A percentile compares a stretch with the other conserved stretches of the same genome.
These are phyloP conservation scores for Penicillium vulpinum DNA, from an alignment of 2,329 filamentous ascomycete species.

Conservation along the genomic window DNA sequence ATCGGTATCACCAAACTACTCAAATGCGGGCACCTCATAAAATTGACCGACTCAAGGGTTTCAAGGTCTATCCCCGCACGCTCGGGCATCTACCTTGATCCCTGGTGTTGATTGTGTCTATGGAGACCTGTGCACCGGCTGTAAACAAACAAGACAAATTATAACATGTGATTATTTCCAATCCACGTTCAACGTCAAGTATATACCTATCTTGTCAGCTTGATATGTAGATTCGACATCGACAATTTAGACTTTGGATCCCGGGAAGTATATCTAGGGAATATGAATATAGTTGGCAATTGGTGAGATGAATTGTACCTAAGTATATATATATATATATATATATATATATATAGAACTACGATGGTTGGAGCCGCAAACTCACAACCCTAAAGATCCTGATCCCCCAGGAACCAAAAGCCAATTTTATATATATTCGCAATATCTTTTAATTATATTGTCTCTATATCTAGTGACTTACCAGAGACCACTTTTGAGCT, in stretches of 20 bases:
- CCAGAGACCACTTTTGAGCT: too few relatives aligned
- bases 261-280: not conserved
- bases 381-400: not conserved
- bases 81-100: not conserved
- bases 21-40: not conserved
- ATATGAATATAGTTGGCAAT: too few relatives aligned
- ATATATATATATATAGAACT: too few relatives aligned
- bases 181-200: not conserved
- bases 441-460: not conserved
- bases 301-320: too few relatives aligned
- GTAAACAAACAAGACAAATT: constrained; percentile 1
- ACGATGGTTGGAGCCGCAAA: too few relatives aligned
- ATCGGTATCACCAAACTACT: constrained; percentile 6
- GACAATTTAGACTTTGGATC: not conserved
- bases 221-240: not conserved
- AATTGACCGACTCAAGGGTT: not conserved
- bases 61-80: not conserved
- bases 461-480: not conserved
- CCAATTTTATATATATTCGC: not conserved
- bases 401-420: not conserved
- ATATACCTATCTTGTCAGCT: not conserved
- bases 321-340: too few relatives aligned
- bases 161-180: constrained; percentile 3
- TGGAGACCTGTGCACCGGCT: not conserved
- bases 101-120: not conserved